Percentiles rank a stretch among this genome's conserved stretches.
These are phyloP conservation scores for Bruguiera sexangula DNA, from an alignment of 345 rosid species.

Conservation along the genomic window DNA sequence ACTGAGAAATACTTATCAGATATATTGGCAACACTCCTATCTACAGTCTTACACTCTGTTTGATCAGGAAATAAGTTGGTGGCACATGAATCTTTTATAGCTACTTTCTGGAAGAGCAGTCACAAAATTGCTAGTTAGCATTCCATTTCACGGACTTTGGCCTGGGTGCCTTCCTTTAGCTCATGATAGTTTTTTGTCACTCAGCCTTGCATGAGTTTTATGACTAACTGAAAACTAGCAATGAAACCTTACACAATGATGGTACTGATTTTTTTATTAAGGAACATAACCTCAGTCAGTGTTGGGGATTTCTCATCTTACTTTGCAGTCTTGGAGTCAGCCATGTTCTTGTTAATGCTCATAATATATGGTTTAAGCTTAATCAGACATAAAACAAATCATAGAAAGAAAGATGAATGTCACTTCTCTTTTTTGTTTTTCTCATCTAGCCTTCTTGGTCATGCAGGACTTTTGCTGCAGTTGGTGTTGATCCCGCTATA, in stretches of 20 bases:
- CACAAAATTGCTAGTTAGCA: background rate
- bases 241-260: no score
- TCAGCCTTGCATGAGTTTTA: no score
- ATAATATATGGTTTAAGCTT: background rate
- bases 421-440: background rate
- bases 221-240: no score
- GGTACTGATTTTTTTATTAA: no score
- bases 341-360: no score
- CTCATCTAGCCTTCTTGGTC: background rate
- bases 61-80: background rate
- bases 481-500: constrained; percentile 95
- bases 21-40: background rate
- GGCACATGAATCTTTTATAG: background rate
- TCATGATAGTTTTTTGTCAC: background rate
- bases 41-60: background rate
- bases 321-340: no score
- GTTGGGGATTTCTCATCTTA: no score
- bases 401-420: background rate
- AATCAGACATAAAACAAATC: background rate
- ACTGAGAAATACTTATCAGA: no score
- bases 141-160: background rate
- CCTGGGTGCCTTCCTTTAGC: background rate
- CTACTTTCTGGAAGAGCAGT: background rate
- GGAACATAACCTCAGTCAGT: no score
- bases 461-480: constrained; percentile 85